Conservation (phyloP, 306 rosid species). For the Trifolium subterraneum region DNA sequence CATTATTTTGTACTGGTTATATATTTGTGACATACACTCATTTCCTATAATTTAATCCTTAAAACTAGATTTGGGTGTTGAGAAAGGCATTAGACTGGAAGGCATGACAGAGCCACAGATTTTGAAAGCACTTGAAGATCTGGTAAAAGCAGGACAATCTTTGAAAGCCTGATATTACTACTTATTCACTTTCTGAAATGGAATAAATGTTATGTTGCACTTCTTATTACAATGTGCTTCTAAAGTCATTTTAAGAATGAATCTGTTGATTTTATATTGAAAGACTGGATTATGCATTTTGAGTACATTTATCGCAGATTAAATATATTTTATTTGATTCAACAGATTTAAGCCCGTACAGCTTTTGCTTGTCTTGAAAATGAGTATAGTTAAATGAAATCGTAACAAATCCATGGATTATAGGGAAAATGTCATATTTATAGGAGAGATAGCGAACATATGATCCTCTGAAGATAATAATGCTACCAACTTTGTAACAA, state of each 20-base stretch:
- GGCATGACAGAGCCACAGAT: constrained; percentile 83
- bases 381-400: neutral
- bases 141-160: constrained; percentile 71
- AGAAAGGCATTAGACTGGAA: constrained; percentile 79
- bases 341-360: neutral
- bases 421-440: neutral
- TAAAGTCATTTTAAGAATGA: constrained; percentile 14
- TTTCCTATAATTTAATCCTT: constrained; percentile 25
- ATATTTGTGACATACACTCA: constrained; percentile 16
- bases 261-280: neutral
- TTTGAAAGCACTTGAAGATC: constrained; percentile 81
- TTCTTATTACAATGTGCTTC: constrained; percentile 28
- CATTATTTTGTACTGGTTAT: neutral
- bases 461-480: neutral
- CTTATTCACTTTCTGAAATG: constrained; percentile 37
- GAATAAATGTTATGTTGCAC: constrained; percentile 52
- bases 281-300: neutral
- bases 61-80: constrained; percentile 79
- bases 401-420: neutral
- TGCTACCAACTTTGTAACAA: neutral
- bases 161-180: constrained; percentile 57
- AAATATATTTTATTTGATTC: neutral
- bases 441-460: neutral
- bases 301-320: neutral
- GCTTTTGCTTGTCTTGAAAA: neutral